Evolutionary conservation across 1,284 basidiomycete genomes (phyloP).

Genomic region (Ganoderma multipileum): DNA sequence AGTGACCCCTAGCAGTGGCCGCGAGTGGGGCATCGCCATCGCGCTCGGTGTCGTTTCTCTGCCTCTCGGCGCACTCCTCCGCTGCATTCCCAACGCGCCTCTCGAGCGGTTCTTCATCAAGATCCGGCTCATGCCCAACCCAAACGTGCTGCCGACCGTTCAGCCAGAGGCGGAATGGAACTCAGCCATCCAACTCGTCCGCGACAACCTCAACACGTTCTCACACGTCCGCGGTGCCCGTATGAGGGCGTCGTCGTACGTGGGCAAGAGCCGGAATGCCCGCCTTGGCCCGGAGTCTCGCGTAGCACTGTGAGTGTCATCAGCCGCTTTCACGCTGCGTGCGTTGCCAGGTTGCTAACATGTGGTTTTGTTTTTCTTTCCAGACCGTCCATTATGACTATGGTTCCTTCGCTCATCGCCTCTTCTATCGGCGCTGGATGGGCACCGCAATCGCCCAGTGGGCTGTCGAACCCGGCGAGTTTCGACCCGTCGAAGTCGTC

Average conservation of each 20-base stretch:
- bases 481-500: conserved; percentile 82
- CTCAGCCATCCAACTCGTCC: conserved; percentile 76
- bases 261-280: conserved; percentile 76
- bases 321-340: neutral
- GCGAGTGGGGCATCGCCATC: conserved; percentile 94
- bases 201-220: conserved; percentile 87
- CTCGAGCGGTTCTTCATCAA: conserved; percentile 78
- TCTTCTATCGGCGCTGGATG: conserved; percentile 87
- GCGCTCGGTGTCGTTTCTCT: conserved; percentile 88
- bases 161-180: conserved; percentile 75
- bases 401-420: conserved; percentile 88
- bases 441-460: conserved; percentile 60
- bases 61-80: conserved; percentile 86
- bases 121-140: conserved; percentile 71
- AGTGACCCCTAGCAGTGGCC: conserved; percentile 80
- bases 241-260: conserved; percentile 82
- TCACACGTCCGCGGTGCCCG: conserved; percentile 87
- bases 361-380: conserved; percentile 6
- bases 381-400: conserved; percentile 79
- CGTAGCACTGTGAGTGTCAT: conserved; percentile 40
- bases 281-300: conserved; percentile 56
- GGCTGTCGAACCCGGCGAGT: conserved; percentile 77
- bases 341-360: conserved; percentile 30
- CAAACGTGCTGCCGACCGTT: conserved; percentile 70
- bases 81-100: conserved; percentile 83